These are phyloP conservation scores for Camillea tinctor DNA, from an alignment of 2,329 filamentous ascomycete species.

Conservation along the genomic window DNA sequence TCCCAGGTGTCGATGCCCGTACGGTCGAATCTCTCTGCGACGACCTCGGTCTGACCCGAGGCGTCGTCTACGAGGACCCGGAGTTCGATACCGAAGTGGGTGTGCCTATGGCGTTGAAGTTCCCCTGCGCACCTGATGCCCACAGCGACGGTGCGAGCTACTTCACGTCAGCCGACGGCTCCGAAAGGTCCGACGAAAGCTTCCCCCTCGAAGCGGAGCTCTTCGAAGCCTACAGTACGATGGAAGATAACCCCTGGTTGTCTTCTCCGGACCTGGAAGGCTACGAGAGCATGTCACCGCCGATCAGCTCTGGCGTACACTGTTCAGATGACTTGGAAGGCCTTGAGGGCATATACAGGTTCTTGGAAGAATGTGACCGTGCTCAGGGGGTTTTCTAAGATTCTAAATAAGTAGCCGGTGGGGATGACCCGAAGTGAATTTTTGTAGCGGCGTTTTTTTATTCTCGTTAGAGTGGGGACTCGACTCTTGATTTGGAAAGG, in stretches of 20 bases:
- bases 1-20: slow-evolving; percentile 83
- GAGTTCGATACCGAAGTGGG: slow-evolving; percentile 69
- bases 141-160: slow-evolving; percentile 25
- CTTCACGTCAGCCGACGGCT: slow-evolving; percentile 48
- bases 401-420: neutral
- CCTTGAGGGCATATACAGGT: slow-evolving; percentile 56
- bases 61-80: slow-evolving; percentile 72
- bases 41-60: slow-evolving; percentile 81
- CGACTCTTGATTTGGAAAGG: neutral
- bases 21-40: slow-evolving; percentile 82
- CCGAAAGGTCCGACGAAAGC: slow-evolving; percentile 41
- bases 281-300: slow-evolving; percentile 51
- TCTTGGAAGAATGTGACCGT: slow-evolving; percentile 57
- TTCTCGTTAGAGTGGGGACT: too few species aligned
- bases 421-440: neutral
- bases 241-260: slow-evolving; percentile 49
- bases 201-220: slow-evolving; percentile 36
- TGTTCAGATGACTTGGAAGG: slow-evolving; percentile 52
- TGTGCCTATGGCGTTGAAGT: slow-evolving; percentile 72
- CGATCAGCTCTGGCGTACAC: slow-evolving; percentile 42
- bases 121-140: slow-evolving; percentile 74
- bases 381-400: slow-evolving; percentile 23
- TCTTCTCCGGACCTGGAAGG: slow-evolving; percentile 44
- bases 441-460: neutral
- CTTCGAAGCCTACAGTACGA: slow-evolving; percentile 38